Percentiles rank a stretch among this genome's conserved stretches.
phyloP scores from a whole-genome alignment of 2,329 filamentous ascomycete genomes.

The Penicillium hordei region DNA sequence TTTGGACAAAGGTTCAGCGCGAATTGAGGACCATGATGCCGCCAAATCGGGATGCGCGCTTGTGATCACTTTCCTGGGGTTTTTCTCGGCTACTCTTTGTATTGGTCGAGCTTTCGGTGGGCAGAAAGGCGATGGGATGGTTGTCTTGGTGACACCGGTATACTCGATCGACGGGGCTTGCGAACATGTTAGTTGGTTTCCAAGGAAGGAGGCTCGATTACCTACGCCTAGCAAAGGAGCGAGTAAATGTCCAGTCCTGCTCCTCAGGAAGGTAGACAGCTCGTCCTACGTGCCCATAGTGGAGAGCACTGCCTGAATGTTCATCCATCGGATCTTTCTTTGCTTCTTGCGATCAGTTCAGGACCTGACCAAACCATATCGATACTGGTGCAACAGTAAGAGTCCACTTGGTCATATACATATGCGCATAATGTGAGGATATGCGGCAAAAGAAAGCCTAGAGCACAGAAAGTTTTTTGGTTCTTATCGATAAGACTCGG shows the following conservation, averaged over 20 bases:
- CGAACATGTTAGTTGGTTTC: slow-evolving; percentile 3
- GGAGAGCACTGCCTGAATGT: slow-evolving; percentile 48
- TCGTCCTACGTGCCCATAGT: slow-evolving; percentile 59
- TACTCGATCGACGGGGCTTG: slow-evolving; percentile 31
- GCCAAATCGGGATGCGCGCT: slow-evolving; percentile 38
- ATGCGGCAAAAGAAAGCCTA: background rate
- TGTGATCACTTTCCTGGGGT: slow-evolving; percentile 27
- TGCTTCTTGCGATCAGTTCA: slow-evolving; percentile 29
- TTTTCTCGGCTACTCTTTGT: slow-evolving; percentile 13
- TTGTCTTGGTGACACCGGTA: slow-evolving; percentile 32
- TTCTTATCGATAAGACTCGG: slow-evolving; percentile 27
- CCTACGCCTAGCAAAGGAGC: slow-evolving; percentile 36
- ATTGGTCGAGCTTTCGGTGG: slow-evolving; percentile 9
- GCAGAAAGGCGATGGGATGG: slow-evolving; percentile 25
- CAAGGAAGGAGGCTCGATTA: background rate
- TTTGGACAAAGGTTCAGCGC: slow-evolving; percentile 35
- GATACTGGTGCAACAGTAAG: slow-evolving; percentile 8
- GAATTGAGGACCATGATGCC: slow-evolving; percentile 32
- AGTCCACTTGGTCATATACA: slow-evolving; percentile 1
- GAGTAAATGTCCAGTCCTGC: slow-evolving; percentile 51
- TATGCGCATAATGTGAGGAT: slow-evolving; percentile 3
- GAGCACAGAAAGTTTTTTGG: slow-evolving; percentile 16
- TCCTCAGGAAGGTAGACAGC: slow-evolving; percentile 51
- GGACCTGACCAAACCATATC: slow-evolving; percentile 33
- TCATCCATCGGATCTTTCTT: slow-evolving; percentile 59